A percentile compares a stretch with the other conserved stretches of the same genome.
Evolutionary conservation across 345 rosid species (phyloP).

Genomic region (Murraya koenigii): DNA sequence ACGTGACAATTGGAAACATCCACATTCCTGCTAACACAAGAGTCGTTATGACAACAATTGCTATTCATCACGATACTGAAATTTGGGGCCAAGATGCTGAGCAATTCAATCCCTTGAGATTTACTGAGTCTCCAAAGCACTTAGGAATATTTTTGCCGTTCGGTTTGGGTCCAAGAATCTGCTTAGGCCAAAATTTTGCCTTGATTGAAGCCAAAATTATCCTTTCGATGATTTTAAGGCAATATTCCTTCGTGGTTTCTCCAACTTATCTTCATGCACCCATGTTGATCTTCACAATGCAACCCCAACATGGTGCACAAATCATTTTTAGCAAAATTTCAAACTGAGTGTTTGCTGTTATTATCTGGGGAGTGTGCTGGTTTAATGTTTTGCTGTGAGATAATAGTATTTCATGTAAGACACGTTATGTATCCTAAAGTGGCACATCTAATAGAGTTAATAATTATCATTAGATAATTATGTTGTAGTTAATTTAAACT

Average conservation of each 20-base stretch:
- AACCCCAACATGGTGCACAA: neutral
- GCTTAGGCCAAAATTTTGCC: neutral
- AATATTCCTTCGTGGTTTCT: neutral
- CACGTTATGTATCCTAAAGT: no score
- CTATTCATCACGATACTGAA: neutral
- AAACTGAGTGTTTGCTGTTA: neutral
- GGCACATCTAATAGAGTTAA: no score
- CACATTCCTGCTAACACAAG: slow-evolving; percentile 61
- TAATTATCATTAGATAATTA: no score
- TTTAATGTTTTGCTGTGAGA: neutral
- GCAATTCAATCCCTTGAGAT: neutral
- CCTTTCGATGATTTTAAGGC: neutral
- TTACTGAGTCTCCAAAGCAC: neutral
- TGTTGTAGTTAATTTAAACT: no score
- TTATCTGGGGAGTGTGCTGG: neutral
- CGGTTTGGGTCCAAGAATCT: neutral
- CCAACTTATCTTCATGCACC: neutral
- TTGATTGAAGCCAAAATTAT: neutral
- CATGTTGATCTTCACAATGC: neutral
- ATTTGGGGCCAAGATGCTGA: neutral
- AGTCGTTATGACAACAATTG: slow-evolving; percentile 10
- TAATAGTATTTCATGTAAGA: no score
- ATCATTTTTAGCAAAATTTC: neutral
- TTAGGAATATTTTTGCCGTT: neutral
- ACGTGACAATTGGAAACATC: slow-evolving; percentile 52